A percentile compares a stretch with the other conserved stretches of the same genome.
phyloP scores from a whole-genome alignment of 208 protist genomes.

The Crithidia brevicula region DNA sequence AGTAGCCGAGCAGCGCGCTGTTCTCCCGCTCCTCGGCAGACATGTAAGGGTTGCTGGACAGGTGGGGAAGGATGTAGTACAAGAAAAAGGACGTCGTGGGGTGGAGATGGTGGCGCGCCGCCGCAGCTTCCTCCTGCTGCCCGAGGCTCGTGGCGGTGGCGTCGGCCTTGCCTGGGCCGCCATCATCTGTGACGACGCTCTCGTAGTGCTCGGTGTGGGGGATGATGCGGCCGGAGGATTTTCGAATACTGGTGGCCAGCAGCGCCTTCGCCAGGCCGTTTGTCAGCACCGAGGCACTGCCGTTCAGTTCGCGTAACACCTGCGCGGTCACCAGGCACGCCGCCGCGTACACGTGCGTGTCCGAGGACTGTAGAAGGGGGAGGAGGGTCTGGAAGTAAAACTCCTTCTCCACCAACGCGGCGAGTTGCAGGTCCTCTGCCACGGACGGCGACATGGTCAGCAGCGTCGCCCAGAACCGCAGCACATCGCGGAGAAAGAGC shows the following conservation, averaged over 20 bases:
- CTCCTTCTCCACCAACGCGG: constrained; percentile 39
- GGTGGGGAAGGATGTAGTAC: constrained; percentile 53
- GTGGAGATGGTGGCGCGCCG: constrained; percentile 13
- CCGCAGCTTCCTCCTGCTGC: constrained; percentile 26
- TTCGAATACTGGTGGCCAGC: constrained; percentile 43
- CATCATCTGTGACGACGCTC: constrained; percentile 16
- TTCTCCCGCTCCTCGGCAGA: constrained; percentile 42
- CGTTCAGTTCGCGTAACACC: constrained; percentile 38
- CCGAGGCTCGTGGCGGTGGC: constrained; percentile 2
- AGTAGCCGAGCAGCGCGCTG: constrained; percentile 31
- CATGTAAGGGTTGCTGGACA: constrained; percentile 42
- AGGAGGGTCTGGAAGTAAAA: constrained; percentile 59
- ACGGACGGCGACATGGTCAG: constrained; percentile 46
- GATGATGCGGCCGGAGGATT: constrained; percentile 29
- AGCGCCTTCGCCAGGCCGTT: constrained; percentile 46
- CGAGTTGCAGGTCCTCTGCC: constrained; percentile 38
- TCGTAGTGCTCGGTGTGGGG: constrained; percentile 23
- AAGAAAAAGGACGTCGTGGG: constrained; percentile 45
- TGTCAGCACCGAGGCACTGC: constrained; percentile 20
- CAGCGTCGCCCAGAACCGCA: constrained; percentile 70
- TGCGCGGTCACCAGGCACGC: constrained; percentile 48
- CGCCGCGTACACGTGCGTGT: constrained; percentile 61
- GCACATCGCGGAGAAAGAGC: constrained; percentile 58
- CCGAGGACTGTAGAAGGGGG: constrained; percentile 57
- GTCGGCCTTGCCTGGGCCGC: constrained; percentile 9